A percentile compares a stretch with the other conserved stretches of the same genome.
These are phyloP conservation scores for Botrytis medusae DNA, from an alignment of 2,329 filamentous ascomycete genomes.

Conservation along the genomic window DNA sequence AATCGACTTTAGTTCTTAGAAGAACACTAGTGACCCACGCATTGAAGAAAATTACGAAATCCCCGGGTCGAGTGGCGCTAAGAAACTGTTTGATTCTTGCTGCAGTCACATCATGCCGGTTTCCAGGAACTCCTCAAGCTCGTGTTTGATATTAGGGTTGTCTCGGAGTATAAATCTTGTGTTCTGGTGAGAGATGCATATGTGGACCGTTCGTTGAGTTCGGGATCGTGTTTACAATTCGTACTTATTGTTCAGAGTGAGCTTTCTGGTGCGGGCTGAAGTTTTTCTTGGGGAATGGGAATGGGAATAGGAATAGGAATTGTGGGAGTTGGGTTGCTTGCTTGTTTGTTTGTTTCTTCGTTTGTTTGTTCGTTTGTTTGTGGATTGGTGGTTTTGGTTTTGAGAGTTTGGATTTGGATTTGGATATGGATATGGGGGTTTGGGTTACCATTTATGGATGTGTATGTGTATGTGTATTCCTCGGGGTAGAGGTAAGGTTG, in stretches of 20 bases:
- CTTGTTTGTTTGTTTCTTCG: too few relatives aligned
- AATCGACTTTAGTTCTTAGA: not conserved
- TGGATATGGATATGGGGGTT: too few relatives aligned
- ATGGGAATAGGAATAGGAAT: too few relatives aligned
- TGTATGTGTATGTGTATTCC: too few relatives aligned
- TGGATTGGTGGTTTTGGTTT: too few relatives aligned
- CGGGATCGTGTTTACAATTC: not conserved
- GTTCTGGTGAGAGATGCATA: not conserved
- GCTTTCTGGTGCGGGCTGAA: too few relatives aligned
- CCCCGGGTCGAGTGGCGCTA: not conserved
- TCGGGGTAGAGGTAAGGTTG: too few relatives aligned
- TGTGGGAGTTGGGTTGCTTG: too few relatives aligned
- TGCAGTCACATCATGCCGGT: not conserved
- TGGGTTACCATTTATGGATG: too few relatives aligned
- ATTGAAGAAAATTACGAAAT: not conserved
- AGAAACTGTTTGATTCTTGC: not conserved
- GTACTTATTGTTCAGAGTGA: not conserved
- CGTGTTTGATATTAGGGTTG: not conserved
- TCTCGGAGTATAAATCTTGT: not conserved
- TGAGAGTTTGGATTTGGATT: too few relatives aligned
- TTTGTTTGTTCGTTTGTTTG: too few relatives aligned
- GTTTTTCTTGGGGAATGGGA: too few relatives aligned
- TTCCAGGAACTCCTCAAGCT: not conserved
- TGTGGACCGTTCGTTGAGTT: accelerated
- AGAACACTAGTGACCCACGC: not conserved